Base-by-base conservation (phyloP, 345 rosid genomes). In the Psidium friedrichsthalianum region DNA sequence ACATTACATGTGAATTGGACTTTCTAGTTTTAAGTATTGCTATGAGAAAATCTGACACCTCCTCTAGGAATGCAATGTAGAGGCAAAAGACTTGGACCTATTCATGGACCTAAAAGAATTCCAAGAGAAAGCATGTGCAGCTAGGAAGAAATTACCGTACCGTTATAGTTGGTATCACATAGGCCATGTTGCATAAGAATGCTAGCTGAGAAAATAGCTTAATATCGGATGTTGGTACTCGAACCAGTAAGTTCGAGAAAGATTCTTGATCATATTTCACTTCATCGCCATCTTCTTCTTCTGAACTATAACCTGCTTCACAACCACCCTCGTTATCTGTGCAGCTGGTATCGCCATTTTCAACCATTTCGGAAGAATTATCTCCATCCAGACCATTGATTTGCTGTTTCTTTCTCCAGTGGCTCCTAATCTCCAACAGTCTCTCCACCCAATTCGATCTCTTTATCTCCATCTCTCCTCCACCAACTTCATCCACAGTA, bases 161-260 rank as follows among this genome's bases (percentile, higher is more conserved):
- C 93, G 92, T 92, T 84, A 95, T 92, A 14, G 89, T 90, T 2
- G 94, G 93, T 87, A 97, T 95, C 85, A 90, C 95, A 90, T 95
- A 97, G 54, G 99, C 98, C 89, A 95, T 90, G 90, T 95, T 97
- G 91, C 95, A 91, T 85, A 95, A 86, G 90, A 94, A 95, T 83
- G 98, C 98, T 54, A 95, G 91, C 87, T 92, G 95, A 56, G 98
- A 94, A 90, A 94, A 90, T 58, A 84, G 90, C 90, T 92, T 93
- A 61, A 91, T 92, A 59, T 95, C 98, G 5, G 95, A 92, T 93
- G 91, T 90, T 32, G 96, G 90, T 9, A 93, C 95, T 51, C 51
- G 83, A 78, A 11, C 86, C 88, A 97, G 87, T 76, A 94, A 89
- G 56, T 86, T 89, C 0, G 93, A 92, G 87, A 97, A 95, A 44